These are phyloP conservation scores for Rhododendron ovatum DNA, from an alignment of 148 eudicot genomes.

Conservation along the genomic window DNA sequence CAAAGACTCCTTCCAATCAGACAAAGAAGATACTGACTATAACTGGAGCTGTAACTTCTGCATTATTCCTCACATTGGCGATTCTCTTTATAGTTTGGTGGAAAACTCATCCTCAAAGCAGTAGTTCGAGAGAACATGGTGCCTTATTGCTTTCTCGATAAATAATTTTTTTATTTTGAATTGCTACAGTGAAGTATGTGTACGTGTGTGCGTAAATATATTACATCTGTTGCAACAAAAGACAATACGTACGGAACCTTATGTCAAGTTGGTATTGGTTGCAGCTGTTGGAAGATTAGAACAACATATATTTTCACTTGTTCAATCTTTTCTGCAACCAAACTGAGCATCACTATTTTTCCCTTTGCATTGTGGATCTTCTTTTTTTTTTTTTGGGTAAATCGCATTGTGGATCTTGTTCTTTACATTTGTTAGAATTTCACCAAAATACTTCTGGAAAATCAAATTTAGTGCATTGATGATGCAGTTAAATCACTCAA, in stretches of 20 bases:
- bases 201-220: not conserved
- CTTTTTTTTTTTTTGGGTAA: too few species aligned
- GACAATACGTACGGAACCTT: not conserved
- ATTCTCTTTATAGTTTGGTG: slow-evolving; percentile 24
- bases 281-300: not conserved
- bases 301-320: too few species aligned
- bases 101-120: slow-evolving; percentile 26
- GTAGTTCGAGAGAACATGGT: slow-evolving; percentile 49
- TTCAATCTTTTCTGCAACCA: too few species aligned
- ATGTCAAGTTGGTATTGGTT: not conserved
- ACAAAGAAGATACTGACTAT: slow-evolving; percentile 16
- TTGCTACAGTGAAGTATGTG: too few species aligned
- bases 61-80: slow-evolving; percentile 22
- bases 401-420: too few species aligned
- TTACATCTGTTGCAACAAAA: not conserved
- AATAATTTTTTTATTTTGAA: not conserved
- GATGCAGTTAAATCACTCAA: slow-evolving; percentile 1
- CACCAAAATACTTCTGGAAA: not conserved
- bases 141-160: not conserved
- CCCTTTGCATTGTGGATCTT: not conserved
- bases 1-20: too few species aligned
- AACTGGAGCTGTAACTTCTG: slow-evolving; percentile 23
- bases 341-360: not conserved
- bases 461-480: not conserved
- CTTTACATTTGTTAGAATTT: not conserved